These are phyloP conservation scores for Colletotrichum australisinense DNA, from an alignment of 2,329 filamentous ascomycete genomes.

Conservation along the genomic window DNA sequence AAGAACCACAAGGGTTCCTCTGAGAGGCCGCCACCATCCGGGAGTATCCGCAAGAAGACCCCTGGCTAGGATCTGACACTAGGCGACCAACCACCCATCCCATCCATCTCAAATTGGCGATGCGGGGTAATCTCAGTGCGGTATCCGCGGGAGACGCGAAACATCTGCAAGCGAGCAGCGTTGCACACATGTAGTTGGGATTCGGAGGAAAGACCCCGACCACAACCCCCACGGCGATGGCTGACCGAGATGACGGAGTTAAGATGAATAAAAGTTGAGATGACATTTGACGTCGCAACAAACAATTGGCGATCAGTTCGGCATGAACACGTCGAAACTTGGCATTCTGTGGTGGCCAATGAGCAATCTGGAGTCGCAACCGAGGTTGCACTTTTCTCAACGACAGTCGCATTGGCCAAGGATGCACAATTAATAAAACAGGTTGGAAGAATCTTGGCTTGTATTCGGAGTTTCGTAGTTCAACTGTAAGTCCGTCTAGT, in stretches of 20 bases:
- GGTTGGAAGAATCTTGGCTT: neutral
- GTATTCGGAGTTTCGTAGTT: neutral
- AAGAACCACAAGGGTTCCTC: neutral
- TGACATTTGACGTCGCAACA: neutral
- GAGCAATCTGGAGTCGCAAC: neutral
- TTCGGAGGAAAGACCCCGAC: neutral
- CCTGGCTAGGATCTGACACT: conserved; percentile 28
- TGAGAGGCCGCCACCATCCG: conserved; percentile 9
- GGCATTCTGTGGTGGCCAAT: neutral
- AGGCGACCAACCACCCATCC: neutral
- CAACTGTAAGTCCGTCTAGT: too few relatives aligned
- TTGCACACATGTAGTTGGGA: neutral
- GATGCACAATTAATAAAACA: neutral
- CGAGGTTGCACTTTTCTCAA: neutral
- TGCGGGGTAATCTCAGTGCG: conserved; percentile 28
- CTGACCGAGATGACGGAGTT: neutral
- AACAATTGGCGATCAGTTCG: neutral
- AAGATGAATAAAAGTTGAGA: neutral
- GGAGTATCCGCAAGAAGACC: conserved; percentile 25
- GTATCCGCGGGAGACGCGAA: neutral
- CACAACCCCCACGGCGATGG: neutral
- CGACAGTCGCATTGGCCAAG: neutral
- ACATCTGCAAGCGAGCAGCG: neutral
- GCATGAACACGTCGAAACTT: neutral
- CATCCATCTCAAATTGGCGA: conserved; percentile 13